These are phyloP conservation scores for Metschnikowia anglica DNA, from an alignment of 805 yeast species.

Conservation along the genomic window DNA sequence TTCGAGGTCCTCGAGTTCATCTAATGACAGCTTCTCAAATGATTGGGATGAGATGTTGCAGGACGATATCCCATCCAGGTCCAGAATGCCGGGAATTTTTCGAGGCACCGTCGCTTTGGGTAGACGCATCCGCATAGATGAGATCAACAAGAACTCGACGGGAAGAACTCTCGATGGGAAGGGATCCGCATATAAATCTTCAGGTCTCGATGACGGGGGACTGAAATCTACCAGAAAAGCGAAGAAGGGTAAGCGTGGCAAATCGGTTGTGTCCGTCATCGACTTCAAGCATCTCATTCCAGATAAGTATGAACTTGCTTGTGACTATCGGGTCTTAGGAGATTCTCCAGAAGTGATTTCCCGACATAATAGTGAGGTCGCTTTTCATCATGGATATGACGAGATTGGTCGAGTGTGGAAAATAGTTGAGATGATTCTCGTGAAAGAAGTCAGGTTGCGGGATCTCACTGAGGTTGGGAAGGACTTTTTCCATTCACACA, in stretches of 20 bases:
- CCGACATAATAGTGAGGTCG: slow-evolving; percentile 66
- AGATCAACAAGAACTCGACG: slow-evolving; percentile 28
- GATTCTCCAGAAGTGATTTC: slow-evolving; percentile 65
- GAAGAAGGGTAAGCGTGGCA: slow-evolving; percentile 30
- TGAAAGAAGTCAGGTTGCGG: slow-evolving; percentile 30
- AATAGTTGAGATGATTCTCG: slow-evolving; percentile 42
- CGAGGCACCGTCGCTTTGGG: slow-evolving; percentile 43
- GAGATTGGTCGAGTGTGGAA: slow-evolving; percentile 79
- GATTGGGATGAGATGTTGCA: slow-evolving; percentile 68
- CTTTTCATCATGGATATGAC: slow-evolving; percentile 56
- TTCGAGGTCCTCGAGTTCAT: slow-evolving; percentile 25
- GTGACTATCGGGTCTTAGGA: slow-evolving; percentile 63
- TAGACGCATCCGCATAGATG: slow-evolving; percentile 26
- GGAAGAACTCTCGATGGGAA: slow-evolving; percentile 43
- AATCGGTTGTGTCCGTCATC: slow-evolving; percentile 57
- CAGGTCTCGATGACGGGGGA: slow-evolving; percentile 39
- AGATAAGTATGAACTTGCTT: slow-evolving; percentile 67
- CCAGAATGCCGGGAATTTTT: slow-evolving; percentile 53
- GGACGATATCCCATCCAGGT: slow-evolving; percentile 52
- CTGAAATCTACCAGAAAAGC: slow-evolving; percentile 20
- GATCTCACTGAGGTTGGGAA: slow-evolving; percentile 13
- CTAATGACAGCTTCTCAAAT: slow-evolving; percentile 61
- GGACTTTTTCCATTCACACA: slow-evolving; percentile 3
- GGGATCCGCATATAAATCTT: slow-evolving; percentile 34
- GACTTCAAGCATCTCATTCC: slow-evolving; percentile 75